phyloP scores from a whole-genome alignment of 2,329 filamentous ascomycete genomes.

The Didymella segeticola region DNA sequence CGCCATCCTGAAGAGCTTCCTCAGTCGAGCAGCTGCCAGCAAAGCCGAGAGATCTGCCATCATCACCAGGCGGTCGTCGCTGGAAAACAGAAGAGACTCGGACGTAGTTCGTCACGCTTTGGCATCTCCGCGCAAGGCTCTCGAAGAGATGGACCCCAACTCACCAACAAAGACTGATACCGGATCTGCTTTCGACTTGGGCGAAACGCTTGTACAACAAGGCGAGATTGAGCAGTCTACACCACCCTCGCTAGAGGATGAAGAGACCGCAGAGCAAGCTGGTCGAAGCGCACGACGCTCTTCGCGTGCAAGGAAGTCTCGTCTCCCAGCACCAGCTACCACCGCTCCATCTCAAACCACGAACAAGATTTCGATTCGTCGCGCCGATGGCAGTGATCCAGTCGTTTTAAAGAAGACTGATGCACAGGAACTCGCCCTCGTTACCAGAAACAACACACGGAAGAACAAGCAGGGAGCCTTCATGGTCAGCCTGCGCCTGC shows the following conservation, averaged over 20 bases:
- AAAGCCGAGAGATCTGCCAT: slow-evolving; percentile 49
- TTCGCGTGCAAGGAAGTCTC: slow-evolving; percentile 43
- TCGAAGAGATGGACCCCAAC: slow-evolving; percentile 57
- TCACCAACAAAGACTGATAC: slow-evolving; percentile 51
- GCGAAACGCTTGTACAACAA: slow-evolving; percentile 36
- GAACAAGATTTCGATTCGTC: slow-evolving; percentile 54
- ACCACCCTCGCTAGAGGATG: slow-evolving; percentile 24
- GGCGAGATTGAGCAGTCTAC: slow-evolving; percentile 23
- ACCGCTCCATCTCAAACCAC: slow-evolving; percentile 35
- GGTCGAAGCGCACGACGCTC: slow-evolving; percentile 40
- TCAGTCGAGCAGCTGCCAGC: slow-evolving; percentile 57
- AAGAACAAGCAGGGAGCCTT: slow-evolving; percentile 58
- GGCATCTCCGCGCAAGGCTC: slow-evolving; percentile 53
- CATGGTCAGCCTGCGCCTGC: slow-evolving; percentile 52
- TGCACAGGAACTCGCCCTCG: slow-evolving; percentile 55
- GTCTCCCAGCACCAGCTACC: slow-evolving; percentile 41
- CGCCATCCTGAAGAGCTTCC: slow-evolving; percentile 57
- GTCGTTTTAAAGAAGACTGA: slow-evolving; percentile 57
- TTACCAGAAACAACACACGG: slow-evolving; percentile 57
- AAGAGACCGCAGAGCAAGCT: slow-evolving; percentile 25
- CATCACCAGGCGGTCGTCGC: slow-evolving; percentile 49
- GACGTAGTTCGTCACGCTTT: slow-evolving; percentile 55
- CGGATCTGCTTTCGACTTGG: slow-evolving; percentile 41
- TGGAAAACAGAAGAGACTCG: slow-evolving; percentile 57
- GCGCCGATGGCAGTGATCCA: slow-evolving; percentile 50